phyloP scores from a whole-genome alignment of 495 filamentous ascomycete genomes.

The Neurospora africana region DNA sequence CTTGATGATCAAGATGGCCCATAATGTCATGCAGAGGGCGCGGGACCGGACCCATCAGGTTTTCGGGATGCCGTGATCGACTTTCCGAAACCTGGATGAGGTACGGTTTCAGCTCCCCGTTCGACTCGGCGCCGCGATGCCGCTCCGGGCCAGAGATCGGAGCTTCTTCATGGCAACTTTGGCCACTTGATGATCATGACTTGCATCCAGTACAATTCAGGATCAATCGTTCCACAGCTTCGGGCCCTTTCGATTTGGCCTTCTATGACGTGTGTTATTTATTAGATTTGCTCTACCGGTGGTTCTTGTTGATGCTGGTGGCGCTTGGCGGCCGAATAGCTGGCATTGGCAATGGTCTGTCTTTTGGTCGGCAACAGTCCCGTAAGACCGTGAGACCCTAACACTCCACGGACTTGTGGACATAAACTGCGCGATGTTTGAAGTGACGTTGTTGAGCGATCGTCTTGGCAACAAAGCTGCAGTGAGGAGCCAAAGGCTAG shows the following conservation, averaged over 20 bases:
- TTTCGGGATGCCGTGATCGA: neutral
- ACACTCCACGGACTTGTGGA: neutral
- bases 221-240: neutral
- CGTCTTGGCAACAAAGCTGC: neutral
- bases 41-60: neutral
- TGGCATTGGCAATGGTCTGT: neutral
- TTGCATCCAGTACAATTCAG: neutral
- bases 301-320: neutral
- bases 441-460: neutral
- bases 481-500: neutral
- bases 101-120: neutral
- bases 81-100: neutral
- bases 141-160: neutral
- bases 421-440: neutral
- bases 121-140: neutral
- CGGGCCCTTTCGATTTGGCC: neutral
- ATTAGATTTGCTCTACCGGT: too few species aligned
- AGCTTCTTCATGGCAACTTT: neutral
- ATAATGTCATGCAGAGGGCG: neutral
- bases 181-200: neutral
- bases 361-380: neutral
- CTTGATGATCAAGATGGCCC: neutral
- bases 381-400: neutral
- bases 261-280: neutral
- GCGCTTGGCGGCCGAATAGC: neutral